Evolutionary conservation across 371 early-diverging fungal genomes (phyloP), one percentile per base, ranked within the genome.

Genomic region (Coemansia sp.): DNA sequence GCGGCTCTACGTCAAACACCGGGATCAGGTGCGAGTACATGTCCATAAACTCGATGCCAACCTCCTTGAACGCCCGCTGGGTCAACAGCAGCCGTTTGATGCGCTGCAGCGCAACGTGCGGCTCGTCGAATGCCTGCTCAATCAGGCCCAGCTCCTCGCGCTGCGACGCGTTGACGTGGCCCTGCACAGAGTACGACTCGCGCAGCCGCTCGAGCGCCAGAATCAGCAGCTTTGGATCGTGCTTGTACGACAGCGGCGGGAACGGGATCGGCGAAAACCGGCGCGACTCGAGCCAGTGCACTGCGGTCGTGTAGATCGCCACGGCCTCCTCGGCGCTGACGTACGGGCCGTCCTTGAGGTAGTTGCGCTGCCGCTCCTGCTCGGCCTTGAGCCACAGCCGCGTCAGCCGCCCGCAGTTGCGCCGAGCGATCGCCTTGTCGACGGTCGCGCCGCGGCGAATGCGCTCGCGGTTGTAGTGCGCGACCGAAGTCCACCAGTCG

Each of bases 1-100:
- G 81, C 34, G 98, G 95, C 71, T 97, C 98, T 6, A 99, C 88
- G 66, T 96, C 94, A 79, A 97, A 98, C 6, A 97, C 97, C 6
- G 98, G 98, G 59, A 95, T 91, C 77, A 97, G 79, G 69, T 97
- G 93, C 52, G 89, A 89, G 80, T 95, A 98, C 60, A 94, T 83
- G 84, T 98, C 98, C 95, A 95, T 95, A 70, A 98, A 97, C 81
- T 97, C 95, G 72, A 98, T 94, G n/a, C 95, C 95, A 10, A 98
- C 96, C 82, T 99, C 98, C 81, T 98, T 98, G 85, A 99, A 99
- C 1, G 99, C 96, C 63, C 99, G 88, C 78, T 99, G 98, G 7
- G 98, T 98, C 55, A 99, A 81, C 65, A 99, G 68, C 35, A 95
- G 80, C 69, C 98, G 93, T 79, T 99, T 99, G 74, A 99, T 97